Base-by-base conservation (phyloP, 2,329 filamentous ascomycete species). In the Phoma herbarum region DNA sequence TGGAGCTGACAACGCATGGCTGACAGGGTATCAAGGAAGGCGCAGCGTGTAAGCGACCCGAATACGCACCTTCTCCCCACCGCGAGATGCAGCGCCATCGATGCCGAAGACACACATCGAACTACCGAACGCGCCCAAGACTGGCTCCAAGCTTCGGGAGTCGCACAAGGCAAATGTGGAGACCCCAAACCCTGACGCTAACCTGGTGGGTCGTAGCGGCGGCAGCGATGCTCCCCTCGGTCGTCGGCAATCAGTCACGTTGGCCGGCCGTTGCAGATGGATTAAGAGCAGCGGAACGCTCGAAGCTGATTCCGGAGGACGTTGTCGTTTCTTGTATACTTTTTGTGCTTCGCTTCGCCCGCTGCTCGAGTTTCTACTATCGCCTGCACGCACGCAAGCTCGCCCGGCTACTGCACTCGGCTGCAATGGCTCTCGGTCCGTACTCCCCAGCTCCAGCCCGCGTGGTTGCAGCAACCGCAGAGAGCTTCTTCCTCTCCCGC, bases 171-270 rank as follows among this genome's bases (percentile, higher is more conserved):
- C 59, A 60, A 50, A 55, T 53, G 43, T 47, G 67, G 68, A 62
- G 67, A 57, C 55, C 60, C 57, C 62, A 52, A 51, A 22, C 25
- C 48, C 45, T 12, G 35, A 60, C 48, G 43, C 28, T 14, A 52
- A 49, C 37, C 20, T 14, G 6, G 5, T 41, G 14, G 10, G 20
- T 22, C 37, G 18, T 31, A 33, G 65, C 51, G 63, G 52, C 47
- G 33, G 51, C 43, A 28, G 37, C 28, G 16, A 31, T 57, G 57
- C 57, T 47, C 67, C 67, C 66, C 69, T 66, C 66, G 62, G 53
- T 57, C 35, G 63, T 65, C 67, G 67, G 67, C 62, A 70, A 70
- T 68, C 63, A 55, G 67, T 70, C 67, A 70, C 66, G 57, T 62
- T 70, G 66, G 47, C 59, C 46, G 50, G 60, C 47, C 52, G 67